These are phyloP conservation scores for Sporothrix luriei DNA, from an alignment of 2,329 filamentous ascomycete species.

Conservation along the genomic window DNA sequence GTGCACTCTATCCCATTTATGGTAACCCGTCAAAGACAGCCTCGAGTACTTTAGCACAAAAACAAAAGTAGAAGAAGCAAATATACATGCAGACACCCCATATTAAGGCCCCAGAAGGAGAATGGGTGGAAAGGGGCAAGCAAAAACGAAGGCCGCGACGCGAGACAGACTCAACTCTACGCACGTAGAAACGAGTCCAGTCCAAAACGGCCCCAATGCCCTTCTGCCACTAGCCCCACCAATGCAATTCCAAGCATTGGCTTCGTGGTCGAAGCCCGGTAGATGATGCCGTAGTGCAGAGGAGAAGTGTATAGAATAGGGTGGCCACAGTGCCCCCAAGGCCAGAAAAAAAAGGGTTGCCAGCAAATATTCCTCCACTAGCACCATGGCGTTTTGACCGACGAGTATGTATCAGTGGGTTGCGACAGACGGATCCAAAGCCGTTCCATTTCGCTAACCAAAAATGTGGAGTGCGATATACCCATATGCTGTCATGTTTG, in stretches of 20 bases:
- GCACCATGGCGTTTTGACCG: neutral
- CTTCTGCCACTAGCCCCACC: slow-evolving; percentile 12
- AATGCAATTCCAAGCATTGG: slow-evolving; percentile 18
- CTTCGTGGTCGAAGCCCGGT: slow-evolving; percentile 20
- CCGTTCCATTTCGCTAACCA: neutral
- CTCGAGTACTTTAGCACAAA: slow-evolving; percentile 7
- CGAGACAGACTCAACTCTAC: slow-evolving; percentile 27
- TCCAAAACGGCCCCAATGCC: neutral
- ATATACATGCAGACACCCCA: neutral
- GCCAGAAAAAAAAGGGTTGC: neutral
- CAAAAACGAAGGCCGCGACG: too few relatives aligned
- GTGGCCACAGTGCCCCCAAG: slow-evolving; percentile 18
- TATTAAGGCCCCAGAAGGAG: neutral
- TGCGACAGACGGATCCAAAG: neutral
- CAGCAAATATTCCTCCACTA: neutral
- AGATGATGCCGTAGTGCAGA: neutral
- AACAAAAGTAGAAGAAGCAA: neutral
- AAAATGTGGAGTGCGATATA: neutral
- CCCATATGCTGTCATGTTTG: neutral
- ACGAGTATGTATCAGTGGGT: neutral
- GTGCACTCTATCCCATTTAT: neutral
- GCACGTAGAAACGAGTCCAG: slow-evolving; percentile 23
- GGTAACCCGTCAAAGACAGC: neutral
- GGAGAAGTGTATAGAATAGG: neutral
- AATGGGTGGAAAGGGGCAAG: neutral